These are phyloP conservation scores for Vaccinium corymbosum DNA, from an alignment of 148 eudicot genomes.

Conservation along the genomic window DNA sequence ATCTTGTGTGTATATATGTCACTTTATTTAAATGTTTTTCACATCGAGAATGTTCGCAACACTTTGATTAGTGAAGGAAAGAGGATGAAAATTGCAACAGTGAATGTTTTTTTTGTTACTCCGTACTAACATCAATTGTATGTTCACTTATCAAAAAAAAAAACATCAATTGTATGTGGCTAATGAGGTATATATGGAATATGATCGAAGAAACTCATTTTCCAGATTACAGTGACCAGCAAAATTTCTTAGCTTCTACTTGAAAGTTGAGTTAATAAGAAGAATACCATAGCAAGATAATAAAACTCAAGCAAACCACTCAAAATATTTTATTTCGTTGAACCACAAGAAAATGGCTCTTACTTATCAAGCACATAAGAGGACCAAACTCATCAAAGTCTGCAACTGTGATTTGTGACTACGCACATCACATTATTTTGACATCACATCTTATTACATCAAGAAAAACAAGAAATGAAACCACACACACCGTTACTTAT, in stretches of 20 bases:
- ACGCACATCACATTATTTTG: no score
- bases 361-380: not conserved
- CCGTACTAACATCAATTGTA: no score
- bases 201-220: not conserved
- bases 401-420: not conserved
- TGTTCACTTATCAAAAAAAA: no score
- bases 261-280: not conserved
- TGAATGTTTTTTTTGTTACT: no score
- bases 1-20: no score
- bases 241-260: not conserved
- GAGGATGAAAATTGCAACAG: not conserved
- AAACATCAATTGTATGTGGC: no score
- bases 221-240: not conserved
- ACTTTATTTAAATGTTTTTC: not conserved
- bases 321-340: not conserved
- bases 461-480: no score
- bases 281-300: not conserved
- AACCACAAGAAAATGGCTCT: not conserved
- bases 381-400: not conserved
- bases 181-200: not conserved
- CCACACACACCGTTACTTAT: not conserved
- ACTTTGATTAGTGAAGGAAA: not conserved
- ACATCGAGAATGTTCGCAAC: not conserved
- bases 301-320: not conserved
- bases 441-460: not conserved